Base-by-base conservation (phyloP, 2,329 filamentous ascomycete genomes). In the Coleophoma crateriformis region DNA sequence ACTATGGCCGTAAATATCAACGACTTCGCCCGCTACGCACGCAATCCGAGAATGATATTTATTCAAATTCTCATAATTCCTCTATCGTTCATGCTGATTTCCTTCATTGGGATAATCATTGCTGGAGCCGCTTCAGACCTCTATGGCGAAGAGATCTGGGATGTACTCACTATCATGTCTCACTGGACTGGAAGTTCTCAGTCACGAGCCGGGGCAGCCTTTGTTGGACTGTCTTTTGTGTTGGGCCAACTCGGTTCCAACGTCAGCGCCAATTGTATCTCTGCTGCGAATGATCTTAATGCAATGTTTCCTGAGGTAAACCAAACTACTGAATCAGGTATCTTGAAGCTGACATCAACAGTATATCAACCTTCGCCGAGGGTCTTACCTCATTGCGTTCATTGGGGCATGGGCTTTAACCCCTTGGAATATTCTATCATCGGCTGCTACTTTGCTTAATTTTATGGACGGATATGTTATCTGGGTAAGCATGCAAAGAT, bases 321-420 rank as follows among this genome's bases (percentile, higher is more conserved):
- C 6, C 27, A 27, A 27, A 4, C 27, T 27, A 27, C 27, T 7
- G 27, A 27, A 7, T 27, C 6, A 27, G 6, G 5, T 10, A 27
- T 2, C 8, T 10, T 4, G 27, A 27, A 10, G 6, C 27, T 27
- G 8, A 27, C 27, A 27, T 10, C 27, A 27, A 1, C 68, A 66
- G 41, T 79, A 73, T 54, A 72, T 81, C 62, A 79, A 78, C 61
- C 79, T 81, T 51, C 66, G 76, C 7, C 71, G 78, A 3, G 79
- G 78, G 3, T 70, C 71, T 20, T 56, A 77, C 3, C 55, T 78
- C n/a, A 69, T 68, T 41, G 68, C 70, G 1, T 53, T 73, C 1
- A 53, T 72, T 49, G 63, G 61, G 33, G 56, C 59, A 2, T 75
- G 72, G 71, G 68, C 64, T 2, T 64, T 73, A 50, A 47, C 32